Evolutionary conservation across 768 basidiomycete species (phyloP), one percentile per base, ranked within the genome.

Genomic region (Boletus sensibilis): DNA sequence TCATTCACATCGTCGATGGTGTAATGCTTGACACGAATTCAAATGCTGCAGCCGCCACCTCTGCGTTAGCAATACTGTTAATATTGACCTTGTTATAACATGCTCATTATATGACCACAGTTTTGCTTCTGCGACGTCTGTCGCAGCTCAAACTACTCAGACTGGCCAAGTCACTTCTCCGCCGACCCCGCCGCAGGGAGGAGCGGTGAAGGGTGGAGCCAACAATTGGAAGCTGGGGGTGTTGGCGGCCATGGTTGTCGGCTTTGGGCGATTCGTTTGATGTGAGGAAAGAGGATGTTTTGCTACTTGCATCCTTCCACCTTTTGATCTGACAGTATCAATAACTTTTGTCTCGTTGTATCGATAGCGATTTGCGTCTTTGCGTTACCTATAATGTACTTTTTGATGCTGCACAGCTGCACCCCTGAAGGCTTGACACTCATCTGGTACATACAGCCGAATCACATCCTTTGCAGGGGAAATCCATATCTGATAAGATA

Each of bases 1-100:
- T 90, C 40, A 68, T 87, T 10, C 87, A 91, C 66, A 67, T 86
- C 40, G 78, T 87, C 56, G 75, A 86, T 60, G 61, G 71, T 18
- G 82, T 85, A 11, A 74, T 88, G 33, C 40, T 82, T 16, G 78
- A 83, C 66, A 72, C 75, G 4, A 66, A 76, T 8, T 61, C 56
- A 2, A 70, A 86, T 64, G 43, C 74, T 10, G 59, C 61, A 5
- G 78, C 76, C 1, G 86, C 85, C 6, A 75, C 69, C 44, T 76
- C 79, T 53, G 84, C 83, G 84, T 86, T 66, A 66, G 82, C 76
- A 6, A 12, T 23, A 5, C n/a, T 20, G 4, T 25, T 33, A 11
- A 35, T 2, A 13, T 29, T 10, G n/a, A 16, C 9, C 13, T 11
- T 9, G 23, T 50, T 43, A n/a, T 13, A 4, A 21, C 13, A 16